Evolutionary conservation across 1,284 basidiomycete genomes (phyloP).

Genomic region (Coniferiporia weirii): DNA sequence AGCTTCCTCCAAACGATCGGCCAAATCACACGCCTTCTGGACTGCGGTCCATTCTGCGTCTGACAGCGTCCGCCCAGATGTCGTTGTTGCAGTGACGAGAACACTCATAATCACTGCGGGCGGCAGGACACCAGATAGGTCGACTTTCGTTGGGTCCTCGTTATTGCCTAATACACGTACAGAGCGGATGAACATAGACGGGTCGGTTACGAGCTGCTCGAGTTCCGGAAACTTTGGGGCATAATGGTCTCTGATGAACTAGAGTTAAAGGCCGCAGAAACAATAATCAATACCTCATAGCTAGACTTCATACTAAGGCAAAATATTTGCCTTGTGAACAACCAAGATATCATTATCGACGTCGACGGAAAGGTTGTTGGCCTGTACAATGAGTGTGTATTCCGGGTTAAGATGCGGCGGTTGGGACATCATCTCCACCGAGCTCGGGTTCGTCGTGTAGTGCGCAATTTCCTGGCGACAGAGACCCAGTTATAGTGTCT

Average conservation of each 20-base stretch:
- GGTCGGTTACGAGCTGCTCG: constrained; percentile 90
- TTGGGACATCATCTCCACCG: constrained; percentile 69
- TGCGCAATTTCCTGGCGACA: constrained; percentile 77
- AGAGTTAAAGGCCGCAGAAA: constrained; percentile 18
- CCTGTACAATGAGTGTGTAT: constrained; percentile 93
- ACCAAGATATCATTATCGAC: constrained; percentile 97
- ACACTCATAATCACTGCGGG: constrained; percentile 96
- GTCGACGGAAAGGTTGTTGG: constrained; percentile 97
- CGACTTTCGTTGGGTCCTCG: constrained; percentile 81
- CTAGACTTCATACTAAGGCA: constrained; percentile 27
- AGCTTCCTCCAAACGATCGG: constrained; percentile 82
- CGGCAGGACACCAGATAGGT: constrained; percentile 76
- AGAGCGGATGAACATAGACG: constrained; percentile 88
- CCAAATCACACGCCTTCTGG: constrained; percentile 81
- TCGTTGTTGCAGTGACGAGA: constrained; percentile 91
- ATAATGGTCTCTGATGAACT: constrained; percentile 99
- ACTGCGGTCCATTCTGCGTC: constrained; percentile 77
- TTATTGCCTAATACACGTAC: constrained; percentile 87
- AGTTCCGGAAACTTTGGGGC: constrained; percentile 94
- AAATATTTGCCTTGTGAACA: constrained; percentile 78
- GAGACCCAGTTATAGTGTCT: background rate
- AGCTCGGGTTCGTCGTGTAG: constrained; percentile 73
- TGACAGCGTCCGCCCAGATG: constrained; percentile 70
- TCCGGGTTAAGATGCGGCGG: constrained; percentile 92
- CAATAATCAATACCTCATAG: constrained; percentile 38